A percentile compares a stretch with the other conserved stretches of the same genome.
phyloP scores from a whole-genome alignment of 148 eudicot genomes.

The Diospyros lotus region DNA sequence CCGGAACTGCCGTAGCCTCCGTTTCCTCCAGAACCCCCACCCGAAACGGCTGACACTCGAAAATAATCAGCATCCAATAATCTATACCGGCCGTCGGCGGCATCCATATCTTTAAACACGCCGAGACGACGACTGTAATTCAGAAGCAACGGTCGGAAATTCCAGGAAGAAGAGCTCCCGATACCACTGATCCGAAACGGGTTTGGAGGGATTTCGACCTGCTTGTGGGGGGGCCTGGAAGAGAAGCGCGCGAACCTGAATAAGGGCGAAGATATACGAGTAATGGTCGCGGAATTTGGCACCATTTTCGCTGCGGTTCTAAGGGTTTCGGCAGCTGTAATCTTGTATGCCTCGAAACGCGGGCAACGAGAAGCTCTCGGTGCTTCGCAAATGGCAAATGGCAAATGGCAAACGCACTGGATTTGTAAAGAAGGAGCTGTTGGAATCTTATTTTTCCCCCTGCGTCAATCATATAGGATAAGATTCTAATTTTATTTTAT shows the following conservation, averaged over 20 bases:
- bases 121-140: background rate
- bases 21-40: conserved; percentile 29
- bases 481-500: too few species aligned
- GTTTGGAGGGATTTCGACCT: conserved; percentile 14
- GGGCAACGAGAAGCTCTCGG: too few species aligned
- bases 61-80: conserved; percentile 24
- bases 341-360: too few species aligned
- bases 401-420: too few species aligned
- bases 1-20: conserved; percentile 24
- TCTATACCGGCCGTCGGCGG: conserved; percentile 5
- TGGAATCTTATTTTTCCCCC: too few species aligned
- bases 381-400: too few species aligned
- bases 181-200: conserved; percentile 18
- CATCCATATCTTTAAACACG: conserved; percentile 12
- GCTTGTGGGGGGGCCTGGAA: conserved; percentile 4
- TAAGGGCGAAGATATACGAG: conserved; percentile 12
- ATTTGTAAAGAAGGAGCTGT: too few species aligned
- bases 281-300: conserved; percentile 15
- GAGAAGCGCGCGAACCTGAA: conserved; percentile 21
- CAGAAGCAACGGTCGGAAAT: conserved; percentile 5
- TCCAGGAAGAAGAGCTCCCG: conserved; percentile 12
- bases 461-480: too few species aligned
- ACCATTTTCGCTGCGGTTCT: conserved; percentile 18
- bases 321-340: background rate
- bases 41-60: conserved; percentile 42